These are phyloP conservation scores for Kuraishia floccosa DNA, from an alignment of 805 yeast species.

Conservation along the genomic window DNA sequence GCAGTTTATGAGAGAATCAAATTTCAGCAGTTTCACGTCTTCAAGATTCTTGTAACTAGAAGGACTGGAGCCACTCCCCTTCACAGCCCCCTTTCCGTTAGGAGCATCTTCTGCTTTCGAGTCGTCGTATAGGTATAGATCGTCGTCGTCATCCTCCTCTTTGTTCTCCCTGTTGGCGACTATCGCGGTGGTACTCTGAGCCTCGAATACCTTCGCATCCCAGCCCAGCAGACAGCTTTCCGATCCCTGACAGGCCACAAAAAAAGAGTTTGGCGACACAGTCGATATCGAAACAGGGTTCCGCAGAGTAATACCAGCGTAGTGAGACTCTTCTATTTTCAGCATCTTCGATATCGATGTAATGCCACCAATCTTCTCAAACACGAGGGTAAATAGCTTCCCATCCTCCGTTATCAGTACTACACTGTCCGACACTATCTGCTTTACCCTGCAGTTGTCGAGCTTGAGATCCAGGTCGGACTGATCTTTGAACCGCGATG, in stretches of 20 bases:
- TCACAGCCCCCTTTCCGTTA: too few species aligned
- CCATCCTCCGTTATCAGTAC: slow-evolving; percentile 32
- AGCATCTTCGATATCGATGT: slow-evolving; percentile 16
- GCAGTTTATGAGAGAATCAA: slow-evolving; percentile 46
- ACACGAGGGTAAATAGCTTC: slow-evolving; percentile 20
- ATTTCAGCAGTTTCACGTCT: slow-evolving; percentile 24
- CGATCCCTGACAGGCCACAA: slow-evolving; percentile 51
- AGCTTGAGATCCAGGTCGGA: slow-evolving; percentile 38
- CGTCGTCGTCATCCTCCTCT: slow-evolving; percentile 35
- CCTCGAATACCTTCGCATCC: slow-evolving; percentile 5
- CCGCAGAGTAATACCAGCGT: slow-evolving; percentile 12
- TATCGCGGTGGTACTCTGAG: slow-evolving; percentile 7
- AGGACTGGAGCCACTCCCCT: too few species aligned
- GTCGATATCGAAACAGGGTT: slow-evolving; percentile 29
- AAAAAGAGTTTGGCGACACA: slow-evolving; percentile 29
- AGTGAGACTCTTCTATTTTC: slow-evolving; percentile 8
- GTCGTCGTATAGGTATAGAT: slow-evolving; percentile 24
- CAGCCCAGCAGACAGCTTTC: slow-evolving; percentile 42
- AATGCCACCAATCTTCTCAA: slow-evolving; percentile 23
- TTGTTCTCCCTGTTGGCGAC: slow-evolving; percentile 12
- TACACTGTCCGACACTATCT: slow-evolving; percentile 21
- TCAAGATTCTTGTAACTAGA: too few species aligned
- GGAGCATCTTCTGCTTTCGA: slow-evolving; percentile 13
- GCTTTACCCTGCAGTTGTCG: slow-evolving; percentile 35
- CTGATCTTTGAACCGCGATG: slow-evolving; percentile 32